Conservation (phyloP, 768 basidiomycete species). For the Favolaschia claudopus region DNA sequence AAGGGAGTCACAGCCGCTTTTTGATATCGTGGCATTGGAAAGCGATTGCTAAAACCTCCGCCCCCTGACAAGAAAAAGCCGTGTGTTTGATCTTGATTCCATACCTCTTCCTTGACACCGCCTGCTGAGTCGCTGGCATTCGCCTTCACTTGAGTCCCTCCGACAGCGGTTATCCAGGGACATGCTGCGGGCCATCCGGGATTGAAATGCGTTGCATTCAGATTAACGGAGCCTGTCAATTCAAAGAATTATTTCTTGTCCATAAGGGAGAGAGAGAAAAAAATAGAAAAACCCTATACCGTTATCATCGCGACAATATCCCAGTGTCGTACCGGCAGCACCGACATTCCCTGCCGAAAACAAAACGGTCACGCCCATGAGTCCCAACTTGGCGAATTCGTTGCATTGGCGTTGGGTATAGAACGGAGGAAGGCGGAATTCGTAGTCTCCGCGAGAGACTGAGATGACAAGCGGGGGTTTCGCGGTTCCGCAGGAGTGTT, state of each 20-base stretch:
- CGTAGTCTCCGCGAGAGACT: slow-evolving; percentile 47
- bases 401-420: slow-evolving; percentile 53
- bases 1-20: slow-evolving; percentile 40
- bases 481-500: slow-evolving; percentile 45
- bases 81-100: slow-evolving; percentile 37
- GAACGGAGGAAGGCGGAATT: slow-evolving; percentile 41
- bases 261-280: background rate
- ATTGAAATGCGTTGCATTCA: slow-evolving; percentile 47
- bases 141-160: slow-evolving; percentile 52
- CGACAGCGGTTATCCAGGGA: slow-evolving; percentile 54
- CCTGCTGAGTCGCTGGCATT: slow-evolving; percentile 33
- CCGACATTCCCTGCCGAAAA: slow-evolving; percentile 51
- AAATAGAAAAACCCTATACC: slow-evolving; percentile 30
- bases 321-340: slow-evolving; percentile 43
- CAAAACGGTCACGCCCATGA: slow-evolving; percentile 56
- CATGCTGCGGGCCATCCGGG: slow-evolving; percentile 55
- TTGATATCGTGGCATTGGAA: slow-evolving; percentile 50
- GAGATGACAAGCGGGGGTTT: slow-evolving; percentile 51
- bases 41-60: slow-evolving; percentile 45
- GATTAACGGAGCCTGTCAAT: slow-evolving; percentile 41
- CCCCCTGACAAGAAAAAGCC: slow-evolving; percentile 45
- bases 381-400: slow-evolving; percentile 58
- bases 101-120: slow-evolving; percentile 39
- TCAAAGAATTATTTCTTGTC: background rate
- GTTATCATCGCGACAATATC: slow-evolving; percentile 47